Evolutionary conservation across 1,284 basidiomycete species (phyloP).

Genomic region (Meira nashicola): DNA sequence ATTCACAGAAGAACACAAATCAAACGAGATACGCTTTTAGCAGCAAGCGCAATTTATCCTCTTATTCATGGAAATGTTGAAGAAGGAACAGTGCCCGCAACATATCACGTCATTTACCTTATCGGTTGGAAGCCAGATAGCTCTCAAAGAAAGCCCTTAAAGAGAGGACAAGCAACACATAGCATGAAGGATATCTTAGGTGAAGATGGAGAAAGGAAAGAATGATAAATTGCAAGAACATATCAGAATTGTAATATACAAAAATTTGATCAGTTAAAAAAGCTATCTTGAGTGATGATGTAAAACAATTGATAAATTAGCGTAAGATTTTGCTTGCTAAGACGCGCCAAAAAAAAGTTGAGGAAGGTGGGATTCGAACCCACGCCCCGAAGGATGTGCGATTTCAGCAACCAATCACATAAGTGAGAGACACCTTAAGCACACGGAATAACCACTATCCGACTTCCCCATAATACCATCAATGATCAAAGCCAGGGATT

Average conservation of each 20-base stretch:
- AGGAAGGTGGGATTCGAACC: slow-evolving; percentile 3
- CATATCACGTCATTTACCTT: slow-evolving; percentile 92
- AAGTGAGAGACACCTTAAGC: too few relatives aligned
- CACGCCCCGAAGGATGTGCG: slow-evolving; percentile 3
- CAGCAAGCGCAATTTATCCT: slow-evolving; percentile 88
- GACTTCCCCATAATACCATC: too few relatives aligned
- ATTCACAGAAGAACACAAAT: slow-evolving; percentile 63
- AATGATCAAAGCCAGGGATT: too few relatives aligned
- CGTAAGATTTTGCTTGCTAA: background rate
- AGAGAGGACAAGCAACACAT: slow-evolving; percentile 74
- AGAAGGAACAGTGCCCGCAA: slow-evolving; percentile 69
- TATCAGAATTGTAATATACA: background rate
- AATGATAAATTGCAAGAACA: background rate
- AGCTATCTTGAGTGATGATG: background rate
- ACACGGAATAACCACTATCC: too few relatives aligned
- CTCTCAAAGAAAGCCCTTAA: slow-evolving; percentile 75
- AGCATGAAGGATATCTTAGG: slow-evolving; percentile 66
- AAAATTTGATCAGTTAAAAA: background rate
- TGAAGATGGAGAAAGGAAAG: background rate
- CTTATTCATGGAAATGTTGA: slow-evolving; percentile 57
- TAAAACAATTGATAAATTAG: background rate
- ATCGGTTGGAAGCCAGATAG: slow-evolving; percentile 96
- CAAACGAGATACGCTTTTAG: slow-evolving; percentile 78
- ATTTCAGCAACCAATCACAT: too few relatives aligned
- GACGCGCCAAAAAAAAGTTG: background rate